A percentile compares a stretch with the other conserved stretches of the same genome.
Evolutionary conservation across 2,329 filamentous ascomycete genomes (phyloP).

Genomic region (Cryoendolithus antarcticus): DNA sequence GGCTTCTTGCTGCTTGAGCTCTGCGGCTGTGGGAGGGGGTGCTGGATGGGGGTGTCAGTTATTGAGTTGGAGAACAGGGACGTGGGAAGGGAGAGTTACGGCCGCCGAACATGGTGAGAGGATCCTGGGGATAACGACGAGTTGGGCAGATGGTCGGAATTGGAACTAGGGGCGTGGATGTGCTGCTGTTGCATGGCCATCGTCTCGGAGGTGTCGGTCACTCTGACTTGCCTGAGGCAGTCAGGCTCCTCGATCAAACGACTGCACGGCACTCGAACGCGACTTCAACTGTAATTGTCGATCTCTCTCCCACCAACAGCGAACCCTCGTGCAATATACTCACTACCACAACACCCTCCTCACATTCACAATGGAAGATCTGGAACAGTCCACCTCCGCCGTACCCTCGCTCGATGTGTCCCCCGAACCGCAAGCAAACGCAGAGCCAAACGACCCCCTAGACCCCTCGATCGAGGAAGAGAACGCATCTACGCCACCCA

Average conservation of each 20-base stretch:
- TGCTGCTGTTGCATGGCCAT: no score
- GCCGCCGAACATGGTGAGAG: slow-evolving; percentile 17
- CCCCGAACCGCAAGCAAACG: slow-evolving; percentile 33
- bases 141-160: no score
- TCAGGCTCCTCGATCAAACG: no score
- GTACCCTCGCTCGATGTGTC: no score
- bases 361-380: slow-evolving; percentile 28
- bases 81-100: slow-evolving; percentile 8
- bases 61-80: neutral
- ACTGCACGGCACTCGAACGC: no score
- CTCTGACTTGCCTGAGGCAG: no score
- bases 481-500: slow-evolving; percentile 30
- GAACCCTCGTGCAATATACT: no score
- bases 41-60: slow-evolving; percentile 39
- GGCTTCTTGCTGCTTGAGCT: slow-evolving; percentile 55
- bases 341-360: neutral
- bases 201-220: no score
- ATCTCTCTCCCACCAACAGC: no score
- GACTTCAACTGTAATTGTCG: no score
- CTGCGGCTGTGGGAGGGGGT: slow-evolving; percentile 56
- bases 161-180: no score
- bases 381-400: slow-evolving; percentile 14
- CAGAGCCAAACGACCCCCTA: slow-evolving; percentile 34
- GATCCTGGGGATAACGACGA: no score
- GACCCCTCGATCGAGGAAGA: slow-evolving; percentile 38